Conservation (phyloP, 2,329 filamentous ascomycete genomes). For the Sclerotinia nivalis region DNA sequence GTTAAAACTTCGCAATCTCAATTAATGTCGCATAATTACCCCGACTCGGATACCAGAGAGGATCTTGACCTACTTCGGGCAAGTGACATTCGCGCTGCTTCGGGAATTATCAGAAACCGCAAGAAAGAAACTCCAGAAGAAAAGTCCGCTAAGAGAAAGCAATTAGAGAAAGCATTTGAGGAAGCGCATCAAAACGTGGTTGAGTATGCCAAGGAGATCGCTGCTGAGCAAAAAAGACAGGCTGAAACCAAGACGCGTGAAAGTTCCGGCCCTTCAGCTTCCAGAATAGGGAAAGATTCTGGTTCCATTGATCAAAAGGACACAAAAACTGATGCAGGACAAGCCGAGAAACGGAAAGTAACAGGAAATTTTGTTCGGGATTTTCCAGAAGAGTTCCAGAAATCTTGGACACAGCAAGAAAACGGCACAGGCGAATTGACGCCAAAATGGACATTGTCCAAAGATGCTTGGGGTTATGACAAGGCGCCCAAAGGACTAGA, state of each 20-base stretch:
- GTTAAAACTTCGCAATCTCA: neutral
- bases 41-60: conserved; percentile 24
- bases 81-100: conserved; percentile 36
- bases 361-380: conserved; percentile 53
- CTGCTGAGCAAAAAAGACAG: conserved; percentile 9
- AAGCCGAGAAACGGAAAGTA: conserved; percentile 34
- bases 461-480: conserved; percentile 22
- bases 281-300: neutral
- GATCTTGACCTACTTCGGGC: conserved; percentile 33
- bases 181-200: conserved; percentile 16
- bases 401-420: conserved; percentile 45
- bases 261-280: neutral
- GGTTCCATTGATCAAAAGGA: neutral
- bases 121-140: conserved; percentile 31
- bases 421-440: conserved; percentile 27
- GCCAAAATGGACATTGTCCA: conserved; percentile 26
- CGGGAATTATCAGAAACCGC: conserved; percentile 27
- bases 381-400: conserved; percentile 54
- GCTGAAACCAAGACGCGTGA: neutral
- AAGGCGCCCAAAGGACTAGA: conserved; percentile 21
- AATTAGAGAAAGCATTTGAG: conserved; percentile 36
- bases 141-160: conserved; percentile 34
- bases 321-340: neutral
- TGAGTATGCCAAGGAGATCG: conserved; percentile 22
- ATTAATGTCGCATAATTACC: neutral